Percentiles rank a stretch among this genome's conserved stretches.
phyloP scores from a whole-genome alignment of 371 early-diverging fungal species.

The Mucor ambiguus region DNA sequence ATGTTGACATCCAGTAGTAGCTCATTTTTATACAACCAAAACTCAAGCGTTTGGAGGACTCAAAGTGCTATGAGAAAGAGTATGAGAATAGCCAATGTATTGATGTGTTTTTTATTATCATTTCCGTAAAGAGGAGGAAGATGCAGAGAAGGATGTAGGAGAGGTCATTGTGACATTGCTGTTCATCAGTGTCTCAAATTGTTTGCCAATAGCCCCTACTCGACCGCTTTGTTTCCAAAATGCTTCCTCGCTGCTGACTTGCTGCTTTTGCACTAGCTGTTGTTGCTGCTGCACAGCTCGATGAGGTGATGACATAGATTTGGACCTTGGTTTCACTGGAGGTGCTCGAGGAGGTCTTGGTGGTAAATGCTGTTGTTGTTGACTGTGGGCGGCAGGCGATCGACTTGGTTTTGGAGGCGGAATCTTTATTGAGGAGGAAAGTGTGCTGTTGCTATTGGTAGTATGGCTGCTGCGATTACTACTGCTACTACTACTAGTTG shows the following conservation, averaged over 20 bases:
- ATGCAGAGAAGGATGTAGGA: background rate
- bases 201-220: constrained; percentile 28
- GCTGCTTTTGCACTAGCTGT: background rate
- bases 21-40: no score
- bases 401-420: constrained; percentile 42
- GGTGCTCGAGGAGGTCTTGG: constrained; percentile 10
- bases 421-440: constrained; percentile 3
- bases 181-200: constrained; percentile 28
- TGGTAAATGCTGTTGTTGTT: background rate
- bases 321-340: constrained; percentile 34
- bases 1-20: background rate
- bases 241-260: background rate
- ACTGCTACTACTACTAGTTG: background rate
- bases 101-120: background rate
- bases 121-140: background rate
- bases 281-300: background rate
- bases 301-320: constrained; percentile 33
- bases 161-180: constrained; percentile 1
- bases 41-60: no score
- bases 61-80: no score
- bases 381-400: constrained; percentile 10
- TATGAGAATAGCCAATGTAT: no score
- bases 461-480: no score
- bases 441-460: background rate
- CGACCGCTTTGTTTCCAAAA: constrained; percentile 20